phyloP scores from a whole-genome alignment of 164 flowering plant genomes.

The Cinnamomum micranthum region DNA sequence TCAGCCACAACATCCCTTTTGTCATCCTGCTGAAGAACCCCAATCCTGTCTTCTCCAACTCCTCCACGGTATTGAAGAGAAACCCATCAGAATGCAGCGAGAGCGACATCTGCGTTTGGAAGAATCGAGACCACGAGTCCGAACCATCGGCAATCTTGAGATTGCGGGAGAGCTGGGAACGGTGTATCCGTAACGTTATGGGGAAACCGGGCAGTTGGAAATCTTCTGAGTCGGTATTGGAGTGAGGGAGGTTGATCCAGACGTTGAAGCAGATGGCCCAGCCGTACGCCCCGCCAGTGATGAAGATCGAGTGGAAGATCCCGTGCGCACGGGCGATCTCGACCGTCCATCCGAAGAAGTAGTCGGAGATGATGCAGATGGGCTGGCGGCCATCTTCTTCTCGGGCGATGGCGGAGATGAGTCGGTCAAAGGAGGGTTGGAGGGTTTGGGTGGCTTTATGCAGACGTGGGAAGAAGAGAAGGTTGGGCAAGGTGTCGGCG shows the following conservation, averaged over 20 bases:
- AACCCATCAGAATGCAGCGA: no score
- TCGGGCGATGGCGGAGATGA: background rate
- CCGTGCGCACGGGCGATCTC: slow-evolving; percentile 3
- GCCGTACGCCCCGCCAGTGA: slow-evolving; percentile 9
- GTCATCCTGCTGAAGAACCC: no score
- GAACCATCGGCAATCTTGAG: no score
- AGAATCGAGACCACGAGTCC: no score
- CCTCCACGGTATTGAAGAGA: no score
- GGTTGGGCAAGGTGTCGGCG: no score
- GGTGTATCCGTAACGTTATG: no score
- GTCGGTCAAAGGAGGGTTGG: slow-evolving; percentile 8
- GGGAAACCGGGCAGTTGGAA: background rate
- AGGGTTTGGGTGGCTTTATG: slow-evolving; percentile 11
- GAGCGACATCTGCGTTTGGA: no score
- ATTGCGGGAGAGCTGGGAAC: no score
- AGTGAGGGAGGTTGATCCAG: slow-evolving; percentile 16
- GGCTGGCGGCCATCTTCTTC: background rate
- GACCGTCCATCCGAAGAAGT: slow-evolving; percentile 12
- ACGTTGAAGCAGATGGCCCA: background rate
- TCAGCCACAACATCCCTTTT: no score
- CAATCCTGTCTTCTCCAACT: no score
- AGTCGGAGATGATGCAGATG: slow-evolving; percentile 16
- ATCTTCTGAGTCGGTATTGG: slow-evolving; percentile 8
- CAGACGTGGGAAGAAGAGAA: background rate
- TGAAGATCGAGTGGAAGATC: slow-evolving; percentile 6